Evolutionary conservation across 2,329 filamentous ascomycete genomes (phyloP), one percentile per base, ranked within the genome.

Genomic region (Malbranchea cinnamomea): DNA sequence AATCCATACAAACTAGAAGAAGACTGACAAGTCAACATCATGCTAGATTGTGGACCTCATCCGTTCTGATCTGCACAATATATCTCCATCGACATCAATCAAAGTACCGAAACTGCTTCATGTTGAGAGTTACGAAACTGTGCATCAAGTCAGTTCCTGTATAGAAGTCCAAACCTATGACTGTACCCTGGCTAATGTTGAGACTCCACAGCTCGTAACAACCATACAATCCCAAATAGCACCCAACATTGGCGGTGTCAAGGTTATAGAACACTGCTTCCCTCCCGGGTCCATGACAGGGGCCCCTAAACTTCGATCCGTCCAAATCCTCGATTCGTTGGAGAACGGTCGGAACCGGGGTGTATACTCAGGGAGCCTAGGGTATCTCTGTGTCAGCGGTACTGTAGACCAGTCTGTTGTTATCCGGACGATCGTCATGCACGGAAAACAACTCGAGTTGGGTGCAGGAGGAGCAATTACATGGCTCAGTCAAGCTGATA

Each of bases 261-360:
- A 33, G 19, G 36, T 35, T 15, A 23, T 37, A 5, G 30, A 37
- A 28, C 36, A 33, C 5, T 37, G 36, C 12, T 37, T 95, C 1
- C 87, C 89, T 0, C 84, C 89, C 0, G 87, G 89, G 0, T 87
- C 79, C 45, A 95, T 95, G 89, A 95, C 87, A 2, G 89, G 89
- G 5, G 87, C 87, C 1, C 89, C 87, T 0, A 95, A 95, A 62
- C 85, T 87, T 56, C 70, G 87, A 27, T 87, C 79, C 39, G 94
- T 87, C 51, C 77, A 92, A 59, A 68, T 94, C 26, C 61, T 95
- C 12, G 64, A 67, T 35, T 57, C 63, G 3, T 65, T 93, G 23
- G 85, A 93, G 53, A 56, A 54, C 11, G 17, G 31, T 11, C 50
- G 61, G 3, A 55, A 59, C 34, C 64, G 87, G 30, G 75, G 82